Evolutionary conservation across 1,139 yeast genomes (phyloP), one percentile per base, ranked within the genome.

Genomic region (Magnusiomyces clavatus): DNA sequence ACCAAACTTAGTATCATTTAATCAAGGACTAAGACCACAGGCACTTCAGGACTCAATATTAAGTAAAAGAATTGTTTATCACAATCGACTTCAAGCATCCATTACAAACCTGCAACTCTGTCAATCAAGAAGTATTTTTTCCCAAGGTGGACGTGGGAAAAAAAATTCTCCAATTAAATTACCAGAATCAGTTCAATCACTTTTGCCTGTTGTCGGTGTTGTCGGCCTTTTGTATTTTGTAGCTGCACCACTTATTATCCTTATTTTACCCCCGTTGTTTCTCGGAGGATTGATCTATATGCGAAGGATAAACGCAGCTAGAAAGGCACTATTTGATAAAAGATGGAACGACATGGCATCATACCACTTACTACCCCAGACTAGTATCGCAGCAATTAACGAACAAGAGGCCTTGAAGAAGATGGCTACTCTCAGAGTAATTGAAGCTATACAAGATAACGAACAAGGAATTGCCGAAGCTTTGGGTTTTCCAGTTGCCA

Each of bases 281-380:
- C 50, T 63, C n/a, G 65, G 57, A 1, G 45, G 55, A 11, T 57
- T 59, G 56, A 46, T 57, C 47, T 60, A 61, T 50, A 49, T 57
- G 11, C 54, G 61, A 12, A 54, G 60, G 20, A 24, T 55, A 36
- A 49, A 58, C 8, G 45, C 54, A 11, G 41, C 56, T 36, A 57
- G 58, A 8, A 51, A 54, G 19, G 51, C 54, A 17, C 54, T 61
- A 31, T 59, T 56, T 51, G 58, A 58, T 41, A 62, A 60, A 46
- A 54, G 66, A 43, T 63, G 66, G 66, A 48, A 54, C 43, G 61
- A 61, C 31, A 54, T 61, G 58, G 64, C 64, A 17, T 54, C 58
- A 16, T 61, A 60, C 48, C 64, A 61, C 43, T 48, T 63, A 46
- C 52, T 57, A 11, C 56, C 51, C 20, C 57, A 59, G 44, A 53